Evolutionary conservation across 1,284 basidiomycete genomes (phyloP).

Genomic region (Marasmius tenuissimus): DNA sequence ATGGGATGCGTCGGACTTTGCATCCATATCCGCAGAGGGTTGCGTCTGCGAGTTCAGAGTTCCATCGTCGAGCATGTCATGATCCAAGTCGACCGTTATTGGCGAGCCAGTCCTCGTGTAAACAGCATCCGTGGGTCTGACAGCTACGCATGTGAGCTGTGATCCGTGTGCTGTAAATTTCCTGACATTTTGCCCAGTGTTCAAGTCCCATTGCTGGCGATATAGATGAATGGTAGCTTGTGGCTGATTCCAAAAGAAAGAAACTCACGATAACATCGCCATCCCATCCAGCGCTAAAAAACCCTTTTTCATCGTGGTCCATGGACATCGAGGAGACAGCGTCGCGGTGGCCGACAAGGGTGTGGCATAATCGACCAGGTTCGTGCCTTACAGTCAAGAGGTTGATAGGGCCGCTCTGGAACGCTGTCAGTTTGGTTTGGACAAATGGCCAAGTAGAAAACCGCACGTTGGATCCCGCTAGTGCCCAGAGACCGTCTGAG

Average conservation of each 20-base stretch:
- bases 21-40: slow-evolving; percentile 44
- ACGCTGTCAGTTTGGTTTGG: slow-evolving; percentile 1
- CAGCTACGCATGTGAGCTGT: slow-evolving; percentile 82
- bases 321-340: slow-evolving; percentile 88
- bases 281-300: slow-evolving; percentile 96
- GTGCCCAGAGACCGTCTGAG: slow-evolving; percentile 86
- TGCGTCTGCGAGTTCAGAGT: background rate
- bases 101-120: slow-evolving; percentile 32
- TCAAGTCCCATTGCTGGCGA: slow-evolving; percentile 93
- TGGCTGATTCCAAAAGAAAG: slow-evolving; percentile 2
- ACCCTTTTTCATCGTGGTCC: slow-evolving; percentile 77
- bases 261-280: slow-evolving; percentile 79
- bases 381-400: slow-evolving; percentile 92
- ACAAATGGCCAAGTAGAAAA: slow-evolving; percentile 12
- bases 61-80: slow-evolving; percentile 6
- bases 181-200: slow-evolving; percentile 83
- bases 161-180: slow-evolving; percentile 83
- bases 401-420: slow-evolving; percentile 83
- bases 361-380: slow-evolving; percentile 79
- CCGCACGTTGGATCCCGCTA: slow-evolving; percentile 75
- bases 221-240: slow-evolving; percentile 5
- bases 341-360: slow-evolving; percentile 73
- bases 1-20: slow-evolving; percentile 75
- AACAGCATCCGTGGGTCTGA: slow-evolving; percentile 63
- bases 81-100: slow-evolving; percentile 22